Evolutionary conservation across 129 eudicot species (phyloP).

Genomic region (sunflower (Helianthus annuus)): DNA sequence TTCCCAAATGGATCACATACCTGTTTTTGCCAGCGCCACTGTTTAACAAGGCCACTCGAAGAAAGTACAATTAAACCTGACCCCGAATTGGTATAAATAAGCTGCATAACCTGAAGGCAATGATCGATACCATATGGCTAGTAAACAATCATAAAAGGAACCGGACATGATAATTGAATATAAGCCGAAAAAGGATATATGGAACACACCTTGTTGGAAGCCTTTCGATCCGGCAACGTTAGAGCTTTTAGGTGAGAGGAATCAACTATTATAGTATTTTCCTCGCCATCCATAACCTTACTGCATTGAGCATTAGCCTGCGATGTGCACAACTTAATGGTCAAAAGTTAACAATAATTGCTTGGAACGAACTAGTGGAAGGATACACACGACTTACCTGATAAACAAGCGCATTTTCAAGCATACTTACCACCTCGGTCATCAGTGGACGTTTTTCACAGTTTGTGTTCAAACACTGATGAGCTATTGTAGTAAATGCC

Average conservation of each 20-base stretch:
- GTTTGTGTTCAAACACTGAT: too few relatives aligned
- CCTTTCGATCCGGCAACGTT: conserved; percentile 66
- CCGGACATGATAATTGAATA: not conserved
- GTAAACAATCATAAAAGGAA: not conserved
- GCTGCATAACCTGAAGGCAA: conserved; percentile 51
- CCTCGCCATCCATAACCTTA: conserved; percentile 52
- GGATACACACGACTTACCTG: too few relatives aligned
- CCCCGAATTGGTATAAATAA: conserved; percentile 79
- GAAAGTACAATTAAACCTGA: conserved; percentile 64
- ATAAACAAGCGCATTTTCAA: too few relatives aligned
- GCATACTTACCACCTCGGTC: too few relatives aligned
- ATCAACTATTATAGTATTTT: conserved; percentile 58
- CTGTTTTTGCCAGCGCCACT: conserved; percentile 85
- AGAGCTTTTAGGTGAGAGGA: conserved; percentile 68
- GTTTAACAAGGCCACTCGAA: conserved; percentile 68
- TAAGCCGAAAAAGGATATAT: conserved; percentile 14
- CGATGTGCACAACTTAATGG: not conserved
- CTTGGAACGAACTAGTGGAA: too few relatives aligned
- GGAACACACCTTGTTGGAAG: conserved; percentile 71
- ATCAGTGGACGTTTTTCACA: too few relatives aligned
- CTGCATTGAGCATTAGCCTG: conserved; percentile 78
- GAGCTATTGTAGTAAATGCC: too few relatives aligned
- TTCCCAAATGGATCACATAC: conserved; percentile 76
- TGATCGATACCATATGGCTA: not conserved
- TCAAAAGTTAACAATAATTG: not conserved